phyloP scores from a whole-genome alignment of 257 asterid genomes.

The Nicotiana otophora region DNA sequence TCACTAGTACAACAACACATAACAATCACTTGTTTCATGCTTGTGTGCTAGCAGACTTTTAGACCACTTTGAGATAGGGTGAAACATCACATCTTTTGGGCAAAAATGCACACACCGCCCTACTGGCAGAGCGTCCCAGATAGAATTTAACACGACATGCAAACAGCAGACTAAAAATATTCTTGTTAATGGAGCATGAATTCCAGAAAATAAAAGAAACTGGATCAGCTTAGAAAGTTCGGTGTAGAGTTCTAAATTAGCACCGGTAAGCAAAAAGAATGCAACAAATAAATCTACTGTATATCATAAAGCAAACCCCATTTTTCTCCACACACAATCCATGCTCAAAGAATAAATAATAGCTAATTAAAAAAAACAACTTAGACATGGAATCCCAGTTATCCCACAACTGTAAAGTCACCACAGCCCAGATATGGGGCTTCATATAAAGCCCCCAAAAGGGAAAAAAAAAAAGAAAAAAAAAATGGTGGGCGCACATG shows the following conservation, averaged over 20 bases:
- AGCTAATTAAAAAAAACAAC: background rate
- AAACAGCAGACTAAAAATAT: background rate
- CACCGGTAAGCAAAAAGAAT: background rate
- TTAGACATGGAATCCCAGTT: background rate
- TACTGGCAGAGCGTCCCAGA: background rate
- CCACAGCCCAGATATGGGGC: background rate
- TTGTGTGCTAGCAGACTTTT: background rate
- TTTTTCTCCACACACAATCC: background rate
- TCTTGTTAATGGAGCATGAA: background rate
- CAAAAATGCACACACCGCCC: background rate
- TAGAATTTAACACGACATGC: background rate
- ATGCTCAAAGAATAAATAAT: background rate
- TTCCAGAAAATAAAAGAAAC: background rate
- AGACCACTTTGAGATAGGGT: background rate
- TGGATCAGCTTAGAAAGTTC: background rate
- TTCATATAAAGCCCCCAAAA: conserved; percentile 3
- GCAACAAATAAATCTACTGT: background rate
- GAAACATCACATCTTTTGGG: background rate
- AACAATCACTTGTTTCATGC: background rate
- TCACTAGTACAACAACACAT: too few relatives aligned
- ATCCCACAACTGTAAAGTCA: background rate
- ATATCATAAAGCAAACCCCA: background rate
- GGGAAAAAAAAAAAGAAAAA: background rate
- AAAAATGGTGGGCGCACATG: background rate
- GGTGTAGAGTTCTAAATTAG: background rate